phyloP scores from a whole-genome alignment of 805 yeast species.

The Ogataea sp. region DNA sequence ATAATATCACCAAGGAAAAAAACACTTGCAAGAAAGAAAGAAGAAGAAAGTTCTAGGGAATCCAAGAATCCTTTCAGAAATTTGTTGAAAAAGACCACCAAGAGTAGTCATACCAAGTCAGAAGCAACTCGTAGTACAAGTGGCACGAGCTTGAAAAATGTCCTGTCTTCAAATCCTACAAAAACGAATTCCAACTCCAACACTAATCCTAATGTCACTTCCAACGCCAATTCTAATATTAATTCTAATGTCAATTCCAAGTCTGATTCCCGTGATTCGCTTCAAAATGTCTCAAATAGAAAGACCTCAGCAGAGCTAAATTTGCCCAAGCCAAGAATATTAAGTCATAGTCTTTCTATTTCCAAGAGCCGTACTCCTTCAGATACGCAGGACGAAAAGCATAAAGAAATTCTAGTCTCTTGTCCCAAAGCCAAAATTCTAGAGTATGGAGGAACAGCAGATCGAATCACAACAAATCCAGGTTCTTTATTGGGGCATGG shows the following conservation, averaged over 20 bases:
- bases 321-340: neutral
- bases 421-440: constrained; percentile 9
- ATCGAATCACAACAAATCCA: constrained; percentile 1
- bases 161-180: neutral
- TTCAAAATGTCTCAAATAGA: too few relatives aligned
- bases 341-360: too few relatives aligned
- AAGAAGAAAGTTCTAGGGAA: neutral
- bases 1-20: neutral
- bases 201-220: too few relatives aligned
- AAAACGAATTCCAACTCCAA: neutral
- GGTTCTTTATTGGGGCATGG: constrained; percentile 58
- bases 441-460: constrained; percentile 7
- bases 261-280: too few relatives aligned
- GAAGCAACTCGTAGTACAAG: neutral
- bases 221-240: too few relatives aligned
- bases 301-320: too few relatives aligned
- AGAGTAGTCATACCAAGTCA: neutral
- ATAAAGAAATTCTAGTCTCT: constrained; percentile 6
- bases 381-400: too few relatives aligned
- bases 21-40: neutral
- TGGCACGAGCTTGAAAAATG: neutral
- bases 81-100: neutral
- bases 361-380: too few relatives aligned
- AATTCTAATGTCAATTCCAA: too few relatives aligned
- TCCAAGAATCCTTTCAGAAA: constrained; percentile 1